Percentiles rank a stretch among this genome's conserved stretches.
Conservation (phyloP, 1,139 yeast species). For the Geotrichum siamense region DNA sequence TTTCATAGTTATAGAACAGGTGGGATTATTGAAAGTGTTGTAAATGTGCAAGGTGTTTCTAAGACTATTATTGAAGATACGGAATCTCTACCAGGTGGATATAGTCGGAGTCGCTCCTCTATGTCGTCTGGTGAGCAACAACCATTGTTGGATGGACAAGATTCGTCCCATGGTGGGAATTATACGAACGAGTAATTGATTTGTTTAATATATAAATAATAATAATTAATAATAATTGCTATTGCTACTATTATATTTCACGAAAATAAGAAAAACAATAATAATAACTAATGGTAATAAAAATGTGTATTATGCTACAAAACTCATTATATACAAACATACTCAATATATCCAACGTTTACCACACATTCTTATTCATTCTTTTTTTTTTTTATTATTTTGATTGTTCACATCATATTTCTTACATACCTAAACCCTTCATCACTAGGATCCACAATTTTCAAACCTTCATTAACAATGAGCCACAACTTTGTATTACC, state of each 20-base stretch:
- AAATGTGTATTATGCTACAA: too few relatives aligned
- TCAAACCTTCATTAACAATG: slow-evolving; percentile 23
- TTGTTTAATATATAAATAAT: too few relatives aligned
- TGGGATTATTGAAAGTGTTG: slow-evolving; percentile 77
- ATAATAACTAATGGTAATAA: too few relatives aligned
- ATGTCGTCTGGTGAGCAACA: slow-evolving; percentile 1
- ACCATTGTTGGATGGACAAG: neutral
- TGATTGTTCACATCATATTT: slow-evolving; percentile 13
- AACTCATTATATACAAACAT: too few relatives aligned
- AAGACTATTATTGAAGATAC: slow-evolving; percentile 72
- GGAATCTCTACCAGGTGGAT: slow-evolving; percentile 7
- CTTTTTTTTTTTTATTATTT: too few relatives aligned
- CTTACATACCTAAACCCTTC: slow-evolving; percentile 24
- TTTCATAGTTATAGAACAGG: slow-evolving; percentile 41
- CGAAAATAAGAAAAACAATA: too few relatives aligned
- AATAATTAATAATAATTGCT: too few relatives aligned
- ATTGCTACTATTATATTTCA: too few relatives aligned
- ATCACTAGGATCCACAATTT: slow-evolving; percentile 23
- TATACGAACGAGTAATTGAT: too few relatives aligned
- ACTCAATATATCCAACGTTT: too few relatives aligned
- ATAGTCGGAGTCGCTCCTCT: slow-evolving; percentile 2
- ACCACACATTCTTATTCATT: too few relatives aligned
- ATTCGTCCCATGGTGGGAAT: neutral
- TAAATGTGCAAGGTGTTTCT: slow-evolving; percentile 75
- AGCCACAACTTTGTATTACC: slow-evolving; percentile 20